Percentiles rank a stretch among this genome's conserved stretches.
Conservation (phyloP, 108 stramenopile species). For the Nitzschia sp. region DNA sequence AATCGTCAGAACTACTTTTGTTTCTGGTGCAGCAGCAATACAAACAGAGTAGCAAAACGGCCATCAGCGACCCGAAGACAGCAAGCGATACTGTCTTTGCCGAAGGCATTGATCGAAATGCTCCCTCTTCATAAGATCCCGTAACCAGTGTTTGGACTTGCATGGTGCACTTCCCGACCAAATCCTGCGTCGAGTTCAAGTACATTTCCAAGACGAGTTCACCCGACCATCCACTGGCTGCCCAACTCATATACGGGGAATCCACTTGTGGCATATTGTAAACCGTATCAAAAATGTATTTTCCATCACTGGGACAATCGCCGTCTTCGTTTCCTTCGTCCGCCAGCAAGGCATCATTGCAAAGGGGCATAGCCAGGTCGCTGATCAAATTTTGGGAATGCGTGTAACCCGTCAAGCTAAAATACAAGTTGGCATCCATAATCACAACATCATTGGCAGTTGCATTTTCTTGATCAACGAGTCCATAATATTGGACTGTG, state of each 20-base stretch:
- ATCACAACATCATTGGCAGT: background rate
- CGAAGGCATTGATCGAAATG: conserved; percentile 5
- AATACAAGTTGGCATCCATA: conserved; percentile 8
- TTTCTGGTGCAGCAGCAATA: conserved; percentile 8
- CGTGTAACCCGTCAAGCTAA: conserved; percentile 6
- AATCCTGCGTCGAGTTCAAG: background rate
- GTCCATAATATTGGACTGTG: conserved; percentile 7
- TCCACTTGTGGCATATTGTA: conserved; percentile 9
- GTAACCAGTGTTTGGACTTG: background rate
- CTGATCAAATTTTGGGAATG: conserved; percentile 1
- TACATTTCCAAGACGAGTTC: conserved; percentile 13
- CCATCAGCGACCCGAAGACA: background rate
- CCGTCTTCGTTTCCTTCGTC: background rate
- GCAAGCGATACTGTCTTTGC: background rate
- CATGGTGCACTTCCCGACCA: conserved; percentile 11
- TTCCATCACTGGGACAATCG: conserved; percentile 11
- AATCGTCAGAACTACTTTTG: background rate
- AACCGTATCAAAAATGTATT: conserved; percentile 1
- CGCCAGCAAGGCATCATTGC: conserved; percentile 1
- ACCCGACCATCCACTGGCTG: conserved; percentile 13
- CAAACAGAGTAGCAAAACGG: background rate
- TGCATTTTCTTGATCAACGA: background rate
- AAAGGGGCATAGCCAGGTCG: background rate
- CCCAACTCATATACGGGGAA: conserved; percentile 5
- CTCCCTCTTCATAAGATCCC: conserved; percentile 4